Base-by-base conservation (phyloP, 495 filamentous ascomycete species). In the Tuber indicum region DNA sequence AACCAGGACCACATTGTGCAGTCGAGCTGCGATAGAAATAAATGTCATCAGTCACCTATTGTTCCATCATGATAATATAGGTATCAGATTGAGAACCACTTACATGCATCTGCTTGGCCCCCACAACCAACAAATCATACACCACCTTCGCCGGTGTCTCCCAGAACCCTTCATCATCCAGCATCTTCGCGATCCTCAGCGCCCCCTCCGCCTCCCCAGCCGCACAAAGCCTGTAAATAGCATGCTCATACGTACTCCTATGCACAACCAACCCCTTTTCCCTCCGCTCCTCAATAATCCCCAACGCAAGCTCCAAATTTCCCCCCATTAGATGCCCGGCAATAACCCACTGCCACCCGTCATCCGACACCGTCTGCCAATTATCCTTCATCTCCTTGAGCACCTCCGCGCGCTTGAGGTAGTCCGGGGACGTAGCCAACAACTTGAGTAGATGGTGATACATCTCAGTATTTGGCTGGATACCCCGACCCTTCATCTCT, bases 251-350 rank as follows among this genome's bases (percentile, higher is more conserved):
- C 16, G 97, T 86, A 92, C 93, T 97, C 7, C 83, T 77, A 62
- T 91, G 87, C 10, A 95, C 82, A 9, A 77, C 71, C 9, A 89
- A 86, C 2, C 87, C 87, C 52, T 89, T 86, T 58, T 84, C 85
- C 70, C 89, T 85, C 88, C 96, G 90, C 43, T 87, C 83, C 26
- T 92, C 90, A 69, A 97, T 82, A 76, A 90, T 89, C 44, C 94
- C 90, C 71, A 97, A 83, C 3, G 93, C 94, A 81, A 92, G 85
- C 84, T 99, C 96, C 74, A 92, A 89, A 78, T 95, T 91, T 17
- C 90, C 88, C 79, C 97, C 94, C 72, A 92, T 87, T 49, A 98
- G 85, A 43, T 96, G 84, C 0, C 94, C 94, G 46, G 91, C 85
- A 7, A 91, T 88, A 47, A 97, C 87, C 83, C 89, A 88, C 82